Conservation (phyloP, 2,329 filamentous ascomycete genomes). For the Calonectria naviculata region DNA sequence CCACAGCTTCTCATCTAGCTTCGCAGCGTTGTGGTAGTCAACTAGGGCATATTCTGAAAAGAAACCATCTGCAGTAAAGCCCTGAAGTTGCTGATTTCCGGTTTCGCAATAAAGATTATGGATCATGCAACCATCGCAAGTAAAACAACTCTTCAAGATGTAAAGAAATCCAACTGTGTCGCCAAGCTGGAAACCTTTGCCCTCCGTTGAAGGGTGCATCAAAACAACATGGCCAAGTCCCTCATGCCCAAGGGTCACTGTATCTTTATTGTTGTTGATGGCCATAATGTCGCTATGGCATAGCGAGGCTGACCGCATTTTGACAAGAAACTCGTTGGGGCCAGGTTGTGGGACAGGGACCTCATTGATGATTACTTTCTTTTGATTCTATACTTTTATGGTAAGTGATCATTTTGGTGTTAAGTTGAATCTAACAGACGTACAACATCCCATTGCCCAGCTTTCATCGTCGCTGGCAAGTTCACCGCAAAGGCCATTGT, state of each 20-base stretch:
- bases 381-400: constrained; percentile 24
- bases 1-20: constrained; percentile 48
- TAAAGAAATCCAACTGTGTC: constrained; percentile 59
- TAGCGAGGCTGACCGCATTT: constrained; percentile 48
- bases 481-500: constrained; percentile 8
- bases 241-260: constrained; percentile 54
- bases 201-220: constrained; percentile 47
- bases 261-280: constrained; percentile 24
- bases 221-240: constrained; percentile 55
- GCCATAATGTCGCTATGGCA: constrained; percentile 46
- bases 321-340: constrained; percentile 52
- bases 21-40: constrained; percentile 56
- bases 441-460: constrained; percentile 28
- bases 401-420: not conserved
- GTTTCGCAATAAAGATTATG: constrained; percentile 54
- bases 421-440: not conserved
- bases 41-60: constrained; percentile 60
- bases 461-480: constrained; percentile 21
- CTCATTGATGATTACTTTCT: constrained; percentile 50
- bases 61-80: constrained; percentile 56
- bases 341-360: constrained; percentile 55
- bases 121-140: constrained; percentile 57
- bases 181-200: constrained; percentile 53
- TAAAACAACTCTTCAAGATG: constrained; percentile 57
- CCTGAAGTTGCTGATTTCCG: constrained; percentile 51